Evolutionary conservation across 208 protist species (phyloP).

Genomic region (Trypanosoma platydactyli): DNA sequence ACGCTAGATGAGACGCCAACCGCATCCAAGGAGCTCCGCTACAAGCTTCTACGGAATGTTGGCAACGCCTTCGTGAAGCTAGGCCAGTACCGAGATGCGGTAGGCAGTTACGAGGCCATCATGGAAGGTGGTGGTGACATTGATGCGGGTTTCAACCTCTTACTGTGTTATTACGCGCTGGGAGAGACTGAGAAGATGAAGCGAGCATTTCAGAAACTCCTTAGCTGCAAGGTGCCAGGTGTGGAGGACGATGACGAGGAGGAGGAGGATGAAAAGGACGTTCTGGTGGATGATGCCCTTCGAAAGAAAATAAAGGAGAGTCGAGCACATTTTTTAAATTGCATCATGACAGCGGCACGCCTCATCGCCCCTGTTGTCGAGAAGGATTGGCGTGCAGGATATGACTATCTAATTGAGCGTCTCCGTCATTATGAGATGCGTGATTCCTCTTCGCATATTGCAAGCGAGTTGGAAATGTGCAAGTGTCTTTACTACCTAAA

Average conservation of each 20-base stretch:
- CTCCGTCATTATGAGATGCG: constrained; percentile 90
- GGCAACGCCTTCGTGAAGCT: constrained; percentile 96
- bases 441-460: constrained; percentile 84
- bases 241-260: constrained; percentile 77
- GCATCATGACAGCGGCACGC: constrained; percentile 90
- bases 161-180: constrained; percentile 97
- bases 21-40: constrained; percentile 90
- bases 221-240: constrained; percentile 70
- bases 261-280: constrained; percentile 88
- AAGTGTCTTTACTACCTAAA: constrained; percentile 95
- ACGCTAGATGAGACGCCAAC: constrained; percentile 94
- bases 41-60: constrained; percentile 96
- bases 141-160: constrained; percentile 93
- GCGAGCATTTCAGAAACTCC: constrained; percentile 88
- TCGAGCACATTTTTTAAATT: constrained; percentile 76
- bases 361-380: constrained; percentile 95
- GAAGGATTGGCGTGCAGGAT: constrained; percentile 91
- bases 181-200: constrained; percentile 95
- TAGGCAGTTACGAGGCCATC: constrained; percentile 93
- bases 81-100: constrained; percentile 96
- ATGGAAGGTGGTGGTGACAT: constrained; percentile 92
- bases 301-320: constrained; percentile 79
- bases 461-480: constrained; percentile 95
- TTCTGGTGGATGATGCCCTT: constrained; percentile 83
- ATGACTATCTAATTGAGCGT: constrained; percentile 95